Evolutionary conservation across 2,329 filamentous ascomycete species (phyloP).

Genomic region (Graphiopsis chlorocephala): DNA sequence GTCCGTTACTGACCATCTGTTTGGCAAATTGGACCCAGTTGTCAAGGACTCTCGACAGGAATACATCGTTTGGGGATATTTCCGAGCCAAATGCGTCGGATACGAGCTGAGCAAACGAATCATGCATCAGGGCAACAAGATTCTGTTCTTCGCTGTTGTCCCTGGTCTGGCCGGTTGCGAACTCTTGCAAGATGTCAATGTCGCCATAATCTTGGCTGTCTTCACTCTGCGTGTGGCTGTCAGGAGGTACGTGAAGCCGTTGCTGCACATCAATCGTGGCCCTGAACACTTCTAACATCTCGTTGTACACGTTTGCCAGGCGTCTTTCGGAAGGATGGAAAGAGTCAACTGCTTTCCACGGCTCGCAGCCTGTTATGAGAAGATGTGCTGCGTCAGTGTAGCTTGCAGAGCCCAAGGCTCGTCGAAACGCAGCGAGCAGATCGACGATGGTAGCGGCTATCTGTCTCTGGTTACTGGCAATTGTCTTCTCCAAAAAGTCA

Average conservation of each 20-base stretch:
- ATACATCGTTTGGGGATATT: slow-evolving; percentile 50
- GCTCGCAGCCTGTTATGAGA: slow-evolving; percentile 39
- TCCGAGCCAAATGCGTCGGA: slow-evolving; percentile 64
- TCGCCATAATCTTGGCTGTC: slow-evolving; percentile 66
- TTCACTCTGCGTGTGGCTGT: slow-evolving; percentile 43
- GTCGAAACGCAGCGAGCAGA: slow-evolving; percentile 51
- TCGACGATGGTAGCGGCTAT: slow-evolving; percentile 55
- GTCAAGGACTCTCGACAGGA: slow-evolving; percentile 53
- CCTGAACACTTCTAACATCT: slow-evolving; percentile 50
- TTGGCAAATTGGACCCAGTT: slow-evolving; percentile 53
- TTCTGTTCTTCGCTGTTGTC: background rate
- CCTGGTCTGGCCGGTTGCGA: background rate
- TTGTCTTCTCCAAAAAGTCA: slow-evolving; percentile 50
- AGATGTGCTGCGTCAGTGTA: slow-evolving; percentile 11
- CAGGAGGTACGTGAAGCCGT: slow-evolving; percentile 8
- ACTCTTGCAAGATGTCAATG: slow-evolving; percentile 46
- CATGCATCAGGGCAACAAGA: background rate
- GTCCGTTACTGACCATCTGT: slow-evolving; percentile 45
- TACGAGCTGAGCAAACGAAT: slow-evolving; percentile 51
- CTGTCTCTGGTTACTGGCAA: slow-evolving; percentile 56
- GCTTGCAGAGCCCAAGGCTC: slow-evolving; percentile 43
- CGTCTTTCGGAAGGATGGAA: slow-evolving; percentile 47
- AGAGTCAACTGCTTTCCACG: slow-evolving; percentile 48
- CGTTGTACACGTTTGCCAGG: slow-evolving; percentile 46
- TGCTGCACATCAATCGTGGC: slow-evolving; percentile 36